Base-by-base conservation (phyloP, 371 early-diverging fungal species). In the Lichtheimia corymbifera region DNA sequence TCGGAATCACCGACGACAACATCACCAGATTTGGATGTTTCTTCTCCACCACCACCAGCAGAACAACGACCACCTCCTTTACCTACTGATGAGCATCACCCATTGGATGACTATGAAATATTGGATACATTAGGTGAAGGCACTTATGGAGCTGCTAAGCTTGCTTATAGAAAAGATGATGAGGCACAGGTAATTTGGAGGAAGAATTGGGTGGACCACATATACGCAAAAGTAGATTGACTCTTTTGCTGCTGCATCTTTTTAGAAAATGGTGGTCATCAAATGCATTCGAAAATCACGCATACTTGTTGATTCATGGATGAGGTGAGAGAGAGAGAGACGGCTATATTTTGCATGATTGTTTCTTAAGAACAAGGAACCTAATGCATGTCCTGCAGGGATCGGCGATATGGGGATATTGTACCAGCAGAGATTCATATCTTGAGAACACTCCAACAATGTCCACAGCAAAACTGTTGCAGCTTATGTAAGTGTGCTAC, bases 341-440 rank as follows among this genome's bases (percentile, higher is more conserved):
- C n/a, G n/a, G n/a, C n/a, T 11, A 25, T 28, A 28, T 28, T 28
- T 2, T 35, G 35, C 35, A 35, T 35, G 35, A 35, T 35, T 35
- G 35, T 35, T 35, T 35, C 4, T 35, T 11, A 11, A 4, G 5
- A 35, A 35, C 35, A 11, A 9, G 35, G 35, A 35, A 35, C 11
- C 35, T 35, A 35, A 12, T 57, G 15, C 25, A 20, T 54, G 7
- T 12, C 54, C 22, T 18, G 58, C 42, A 80, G 87, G 52, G 90
- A 90, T 63, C 71, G 83, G 40, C 63, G 79, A 28, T 56, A 81
- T n/a, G 88, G 88, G 28, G 63, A 63, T 43, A 0, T 75, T 76
- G 76, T 91, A 12, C 92, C 92, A 3, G 61, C 84, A 50, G 92
- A 91, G 61, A 86, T 88, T 12, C 87, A 88, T 49, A 87, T 89